Conservation (phyloP, 2,329 filamentous ascomycete genomes). For the Neopestalotiopsis rosae region DNA sequence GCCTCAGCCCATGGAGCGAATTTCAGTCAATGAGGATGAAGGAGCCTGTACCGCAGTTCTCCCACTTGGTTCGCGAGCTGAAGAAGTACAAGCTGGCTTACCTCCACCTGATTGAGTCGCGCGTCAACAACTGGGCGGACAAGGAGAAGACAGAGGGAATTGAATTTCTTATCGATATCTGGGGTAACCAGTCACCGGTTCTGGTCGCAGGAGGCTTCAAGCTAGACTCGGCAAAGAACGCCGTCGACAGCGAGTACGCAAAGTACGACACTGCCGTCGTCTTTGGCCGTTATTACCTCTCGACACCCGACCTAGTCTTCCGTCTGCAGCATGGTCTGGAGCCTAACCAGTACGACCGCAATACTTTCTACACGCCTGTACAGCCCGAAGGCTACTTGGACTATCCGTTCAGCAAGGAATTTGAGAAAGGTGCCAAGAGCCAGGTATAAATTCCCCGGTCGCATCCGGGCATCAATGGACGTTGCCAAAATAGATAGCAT, state of each 20-base stretch:
- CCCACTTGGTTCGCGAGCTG: conserved; percentile 54
- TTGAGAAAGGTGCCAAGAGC: background rate
- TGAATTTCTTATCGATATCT: conserved; percentile 30
- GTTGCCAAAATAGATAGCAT: too few relatives aligned
- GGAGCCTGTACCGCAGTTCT: conserved; percentile 62
- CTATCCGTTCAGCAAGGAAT: conserved; percentile 39
- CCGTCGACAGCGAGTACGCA: conserved; percentile 45
- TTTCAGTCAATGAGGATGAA: conserved; percentile 64
- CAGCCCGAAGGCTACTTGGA: conserved; percentile 41
- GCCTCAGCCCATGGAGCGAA: conserved; percentile 55
- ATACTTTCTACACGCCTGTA: conserved; percentile 46
- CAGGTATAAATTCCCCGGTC: background rate
- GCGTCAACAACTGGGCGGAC: conserved; percentile 38
- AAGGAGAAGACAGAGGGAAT: conserved; percentile 25
- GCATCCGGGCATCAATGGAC: background rate
- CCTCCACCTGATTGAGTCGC: conserved; percentile 61
- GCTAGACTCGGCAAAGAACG: conserved; percentile 42
- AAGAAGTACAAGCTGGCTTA: conserved; percentile 59
- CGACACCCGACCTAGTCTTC: conserved; percentile 53
- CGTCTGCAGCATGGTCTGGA: conserved; percentile 47
- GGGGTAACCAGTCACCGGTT: conserved; percentile 39
- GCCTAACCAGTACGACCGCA: conserved; percentile 48
- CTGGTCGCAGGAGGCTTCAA: conserved; percentile 56
- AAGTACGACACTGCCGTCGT: conserved; percentile 49
- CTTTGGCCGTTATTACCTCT: conserved; percentile 55